Evolutionary conservation across 345 rosid species (phyloP).

Genomic region (Geranium rotundifolium): DNA sequence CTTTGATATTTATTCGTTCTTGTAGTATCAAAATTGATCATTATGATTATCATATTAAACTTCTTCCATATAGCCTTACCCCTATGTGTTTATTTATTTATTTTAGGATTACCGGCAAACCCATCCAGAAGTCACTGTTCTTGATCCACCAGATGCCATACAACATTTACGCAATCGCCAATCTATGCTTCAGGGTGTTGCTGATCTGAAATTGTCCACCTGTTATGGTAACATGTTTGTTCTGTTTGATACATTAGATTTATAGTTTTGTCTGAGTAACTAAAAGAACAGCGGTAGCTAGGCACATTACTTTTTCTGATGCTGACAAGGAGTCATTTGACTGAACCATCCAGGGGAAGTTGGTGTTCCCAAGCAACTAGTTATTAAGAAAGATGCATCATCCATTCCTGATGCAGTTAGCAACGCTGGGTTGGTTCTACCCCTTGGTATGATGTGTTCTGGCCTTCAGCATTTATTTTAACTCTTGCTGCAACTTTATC

Average conservation of each 20-base stretch:
- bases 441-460: slow-evolving; percentile 36
- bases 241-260: neutral
- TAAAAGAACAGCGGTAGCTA: neutral
- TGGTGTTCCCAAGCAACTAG: slow-evolving; percentile 52
- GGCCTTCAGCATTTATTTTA: neutral
- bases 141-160: slow-evolving; percentile 78
- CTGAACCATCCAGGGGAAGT: slow-evolving; percentile 40
- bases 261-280: neutral
- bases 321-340: slow-evolving; percentile 3
- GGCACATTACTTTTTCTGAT: neutral
- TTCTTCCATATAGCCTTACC: neutral
- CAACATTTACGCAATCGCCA: slow-evolving; percentile 65
- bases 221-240: slow-evolving; percentile 27
- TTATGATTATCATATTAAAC: too few relatives aligned
- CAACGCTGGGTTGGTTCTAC: slow-evolving; percentile 50
- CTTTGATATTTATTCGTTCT: neutral
- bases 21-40: too few relatives aligned
- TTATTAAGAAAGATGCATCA: slow-evolving; percentile 51
- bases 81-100: slow-evolving; percentile 4
- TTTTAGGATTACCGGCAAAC: slow-evolving; percentile 47
- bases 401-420: slow-evolving; percentile 49
- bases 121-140: slow-evolving; percentile 78
- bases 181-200: slow-evolving; percentile 76
- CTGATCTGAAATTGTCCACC: slow-evolving; percentile 55
- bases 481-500: slow-evolving; percentile 3